Conservation (phyloP, 2,329 filamentous ascomycete species). For the Talaromyces rugulosus region DNA sequence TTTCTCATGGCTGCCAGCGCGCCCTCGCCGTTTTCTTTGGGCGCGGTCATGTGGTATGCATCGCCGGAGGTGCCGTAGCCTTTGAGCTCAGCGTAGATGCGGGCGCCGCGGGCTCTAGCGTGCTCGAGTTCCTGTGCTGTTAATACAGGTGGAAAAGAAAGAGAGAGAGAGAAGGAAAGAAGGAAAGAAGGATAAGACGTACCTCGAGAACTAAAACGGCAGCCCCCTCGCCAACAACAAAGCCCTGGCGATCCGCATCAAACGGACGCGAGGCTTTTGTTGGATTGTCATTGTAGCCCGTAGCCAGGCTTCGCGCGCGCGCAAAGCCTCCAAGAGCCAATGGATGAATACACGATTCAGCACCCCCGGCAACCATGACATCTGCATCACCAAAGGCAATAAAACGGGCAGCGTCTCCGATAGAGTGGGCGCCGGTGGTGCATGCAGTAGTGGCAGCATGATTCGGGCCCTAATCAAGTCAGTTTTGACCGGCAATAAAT, state of each 20-base stretch:
- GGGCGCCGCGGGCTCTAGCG: conserved; percentile 70
- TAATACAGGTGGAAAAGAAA: not conserved
- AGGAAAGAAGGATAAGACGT: conserved; percentile 5
- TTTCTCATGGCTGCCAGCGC: conserved; percentile 80
- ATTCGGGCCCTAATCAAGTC: conserved; percentile 67
- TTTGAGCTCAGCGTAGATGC: conserved; percentile 80
- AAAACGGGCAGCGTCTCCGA: conserved; percentile 90
- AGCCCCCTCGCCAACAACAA: conserved; percentile 90
- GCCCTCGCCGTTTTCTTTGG: conserved; percentile 74
- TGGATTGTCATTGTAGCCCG: conserved; percentile 71
- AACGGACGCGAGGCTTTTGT: conserved; percentile 76
- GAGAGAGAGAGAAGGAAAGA: not conserved
- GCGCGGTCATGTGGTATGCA: conserved; percentile 90
- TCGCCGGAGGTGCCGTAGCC: conserved; percentile 91
- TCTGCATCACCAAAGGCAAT: conserved; percentile 88
- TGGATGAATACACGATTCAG: conserved; percentile 94
- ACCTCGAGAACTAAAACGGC: conserved; percentile 81
- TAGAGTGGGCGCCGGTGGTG: conserved; percentile 90
- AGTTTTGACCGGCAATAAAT: not conserved
- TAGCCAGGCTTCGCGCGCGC: conserved; percentile 78
- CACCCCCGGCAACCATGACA: conserved; percentile 93
- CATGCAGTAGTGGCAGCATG: conserved; percentile 92
- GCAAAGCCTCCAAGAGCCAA: conserved; percentile 89
- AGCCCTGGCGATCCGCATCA: conserved; percentile 72
- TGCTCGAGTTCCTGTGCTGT: conserved; percentile 68